These are phyloP conservation scores for Zymoseptoria tritici DNA, from an alignment of 2,329 filamentous ascomycete species.

Conservation along the genomic window DNA sequence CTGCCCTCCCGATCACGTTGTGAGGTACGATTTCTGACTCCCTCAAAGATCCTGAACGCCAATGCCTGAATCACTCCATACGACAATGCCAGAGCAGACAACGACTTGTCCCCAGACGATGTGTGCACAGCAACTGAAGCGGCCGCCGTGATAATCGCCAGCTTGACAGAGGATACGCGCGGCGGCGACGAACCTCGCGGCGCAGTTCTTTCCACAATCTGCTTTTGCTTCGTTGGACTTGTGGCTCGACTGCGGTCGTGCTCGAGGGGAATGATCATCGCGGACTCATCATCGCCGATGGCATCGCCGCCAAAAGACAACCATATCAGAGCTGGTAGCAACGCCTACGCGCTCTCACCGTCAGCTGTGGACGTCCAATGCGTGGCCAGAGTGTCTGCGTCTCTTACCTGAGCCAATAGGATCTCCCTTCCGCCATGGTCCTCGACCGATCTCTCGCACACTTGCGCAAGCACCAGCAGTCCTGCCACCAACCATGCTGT, in stretches of 20 bases:
- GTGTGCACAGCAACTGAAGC: not conserved
- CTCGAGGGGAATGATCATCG: not conserved
- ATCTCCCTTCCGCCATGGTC: constrained; percentile 28
- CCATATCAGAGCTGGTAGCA: constrained; percentile 23
- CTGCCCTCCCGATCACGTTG: constrained; percentile 21
- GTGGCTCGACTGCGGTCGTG: constrained; percentile 2
- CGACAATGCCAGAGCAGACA: constrained; percentile 37
- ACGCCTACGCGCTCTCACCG: constrained; percentile 17
- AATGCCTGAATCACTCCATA: constrained; percentile 35
- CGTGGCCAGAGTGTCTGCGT: constrained; percentile 2
- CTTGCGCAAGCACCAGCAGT: constrained; percentile 35
- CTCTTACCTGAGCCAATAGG: constrained; percentile 42
- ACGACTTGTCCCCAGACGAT: constrained; percentile 5
- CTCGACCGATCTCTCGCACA: constrained; percentile 38
- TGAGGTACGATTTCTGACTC: constrained; percentile 18
- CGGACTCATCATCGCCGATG: constrained; percentile 5
- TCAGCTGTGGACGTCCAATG: constrained; percentile 14
- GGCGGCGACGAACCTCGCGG: not conserved
- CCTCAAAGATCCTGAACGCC: constrained; percentile 36
- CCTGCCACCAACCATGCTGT: constrained; percentile 35
- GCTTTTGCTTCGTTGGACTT: constrained; percentile 13
- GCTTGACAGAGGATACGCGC: constrained; percentile 23
- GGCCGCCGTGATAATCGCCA: constrained; percentile 25
- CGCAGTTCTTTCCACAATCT: not conserved
- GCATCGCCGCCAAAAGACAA: constrained; percentile 12